Percentiles rank a stretch among this genome's conserved stretches.
phyloP scores from a whole-genome alignment of 257 asterid genomes.

The Solanum virginianum region DNA sequence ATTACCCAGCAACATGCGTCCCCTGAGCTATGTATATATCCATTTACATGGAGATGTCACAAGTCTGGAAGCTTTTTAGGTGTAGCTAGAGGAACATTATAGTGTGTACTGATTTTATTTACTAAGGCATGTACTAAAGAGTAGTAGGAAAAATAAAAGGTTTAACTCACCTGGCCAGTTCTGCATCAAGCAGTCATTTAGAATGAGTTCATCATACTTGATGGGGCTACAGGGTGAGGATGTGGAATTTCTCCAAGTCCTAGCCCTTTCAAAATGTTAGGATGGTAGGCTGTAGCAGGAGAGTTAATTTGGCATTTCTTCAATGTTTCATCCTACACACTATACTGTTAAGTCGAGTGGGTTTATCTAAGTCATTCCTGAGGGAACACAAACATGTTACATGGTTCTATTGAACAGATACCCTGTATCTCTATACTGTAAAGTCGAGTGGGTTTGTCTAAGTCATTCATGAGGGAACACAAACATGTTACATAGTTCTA shows the following conservation, averaged over 20 bases:
- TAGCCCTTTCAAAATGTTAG: not conserved
- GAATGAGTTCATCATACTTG: not conserved
- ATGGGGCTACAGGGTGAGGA: not conserved
- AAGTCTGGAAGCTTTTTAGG: not conserved
- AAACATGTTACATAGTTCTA: not conserved
- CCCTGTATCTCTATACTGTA: not conserved
- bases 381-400: not conserved
- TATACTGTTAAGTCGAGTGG: not conserved
- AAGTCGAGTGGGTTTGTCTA: not conserved
- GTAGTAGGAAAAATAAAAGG: not conserved
- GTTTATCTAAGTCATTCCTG: not conserved
- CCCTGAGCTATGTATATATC: not conserved
- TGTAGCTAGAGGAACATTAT: not conserved
- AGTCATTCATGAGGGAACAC: not conserved
- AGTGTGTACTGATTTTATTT: not conserved
- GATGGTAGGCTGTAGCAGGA: not conserved
- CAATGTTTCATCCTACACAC: not conserved
- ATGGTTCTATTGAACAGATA: not conserved
- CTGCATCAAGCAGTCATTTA: not conserved
- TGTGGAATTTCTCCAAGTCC: not conserved
- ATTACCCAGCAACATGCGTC: not conserved
- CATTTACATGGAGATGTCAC: not conserved
- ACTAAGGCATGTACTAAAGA: not conserved
- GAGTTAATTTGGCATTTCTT: not conserved
- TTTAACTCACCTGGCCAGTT: not conserved